These are phyloP conservation scores for Cruciata laevipes DNA, from an alignment of 257 asterid species.

Conservation along the genomic window DNA sequence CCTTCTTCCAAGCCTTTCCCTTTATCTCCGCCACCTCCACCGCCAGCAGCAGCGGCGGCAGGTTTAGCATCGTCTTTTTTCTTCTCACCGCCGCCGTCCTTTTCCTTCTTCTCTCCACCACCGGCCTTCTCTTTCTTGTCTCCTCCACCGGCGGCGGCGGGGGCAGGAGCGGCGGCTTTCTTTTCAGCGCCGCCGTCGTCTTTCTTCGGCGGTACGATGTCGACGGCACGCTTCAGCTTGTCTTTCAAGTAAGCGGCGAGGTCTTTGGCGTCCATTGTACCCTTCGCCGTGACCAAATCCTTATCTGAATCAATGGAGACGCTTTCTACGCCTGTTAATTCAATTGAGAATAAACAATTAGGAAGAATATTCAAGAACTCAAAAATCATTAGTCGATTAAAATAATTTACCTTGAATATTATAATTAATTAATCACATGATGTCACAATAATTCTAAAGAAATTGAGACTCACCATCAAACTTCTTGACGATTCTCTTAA, in stretches of 20 bases:
- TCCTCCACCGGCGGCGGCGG: constrained; percentile 35
- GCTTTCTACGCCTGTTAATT: constrained; percentile 49
- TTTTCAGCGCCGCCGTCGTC: constrained; percentile 37
- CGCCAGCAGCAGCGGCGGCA: constrained; percentile 15
- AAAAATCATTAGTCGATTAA: background rate
- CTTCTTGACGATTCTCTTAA: constrained; percentile 58
- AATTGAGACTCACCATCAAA: constrained; percentile 45
- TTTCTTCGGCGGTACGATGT: constrained; percentile 59
- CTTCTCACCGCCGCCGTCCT: constrained; percentile 1
- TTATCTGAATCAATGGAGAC: constrained; percentile 45
- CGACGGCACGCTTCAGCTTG: constrained; percentile 49
- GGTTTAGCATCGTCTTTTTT: constrained; percentile 11
- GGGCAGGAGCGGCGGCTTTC: constrained; percentile 19
- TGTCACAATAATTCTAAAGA: background rate
- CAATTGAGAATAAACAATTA: background rate
- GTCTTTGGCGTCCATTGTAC: constrained; percentile 71
- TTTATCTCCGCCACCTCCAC: constrained; percentile 40
- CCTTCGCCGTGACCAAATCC: constrained; percentile 65
- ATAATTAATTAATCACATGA: background rate
- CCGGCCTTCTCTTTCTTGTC: constrained; percentile 25
- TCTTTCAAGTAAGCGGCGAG: constrained; percentile 53
- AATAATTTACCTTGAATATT: background rate
- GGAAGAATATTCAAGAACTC: background rate
- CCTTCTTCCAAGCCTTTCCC: constrained; percentile 18
- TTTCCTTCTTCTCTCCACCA: constrained; percentile 8